Evolutionary conservation across 2,329 filamentous ascomycete species (phyloP).

Genomic region (Chlorencoelia australis): DNA sequence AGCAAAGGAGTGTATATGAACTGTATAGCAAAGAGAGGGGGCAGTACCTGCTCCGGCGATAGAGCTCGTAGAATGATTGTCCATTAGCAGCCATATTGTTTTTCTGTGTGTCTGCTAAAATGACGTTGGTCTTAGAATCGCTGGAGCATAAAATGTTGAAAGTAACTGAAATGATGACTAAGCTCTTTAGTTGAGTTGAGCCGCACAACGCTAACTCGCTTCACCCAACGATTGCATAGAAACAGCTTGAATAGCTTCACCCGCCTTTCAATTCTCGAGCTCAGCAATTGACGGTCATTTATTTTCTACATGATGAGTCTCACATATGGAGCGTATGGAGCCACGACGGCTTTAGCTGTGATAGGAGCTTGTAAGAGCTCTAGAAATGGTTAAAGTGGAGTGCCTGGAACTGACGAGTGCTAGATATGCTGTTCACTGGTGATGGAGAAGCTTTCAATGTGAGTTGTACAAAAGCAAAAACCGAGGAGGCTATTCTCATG

Average conservation of each 20-base stretch:
- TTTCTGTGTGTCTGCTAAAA: conserved; percentile 6
- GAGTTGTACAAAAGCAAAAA: conserved; percentile 22
- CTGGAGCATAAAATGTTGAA: too few species aligned
- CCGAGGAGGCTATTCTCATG: background rate
- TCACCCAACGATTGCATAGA: conserved; percentile 3
- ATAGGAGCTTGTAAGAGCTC: conserved; percentile 70
- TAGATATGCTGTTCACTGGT: conserved; percentile 98
- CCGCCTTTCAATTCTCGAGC: too few species aligned
- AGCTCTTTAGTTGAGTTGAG: too few species aligned
- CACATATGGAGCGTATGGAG: conserved; percentile 58
- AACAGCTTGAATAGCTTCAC: too few species aligned
- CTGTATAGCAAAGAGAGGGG: conserved; percentile 24
- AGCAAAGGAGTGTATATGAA: conserved; percentile 19
- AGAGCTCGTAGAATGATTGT: conserved; percentile 81
- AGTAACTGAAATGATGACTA: too few species aligned
- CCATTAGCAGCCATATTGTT: conserved; percentile 38
- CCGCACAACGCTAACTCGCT: conserved; percentile 3
- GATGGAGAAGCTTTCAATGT: conserved; percentile 95
- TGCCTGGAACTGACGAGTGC: conserved; percentile 19
- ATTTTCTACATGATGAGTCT: conserved; percentile 52
- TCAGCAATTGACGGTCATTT: conserved; percentile 11
- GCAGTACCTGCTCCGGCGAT: conserved; percentile 89
- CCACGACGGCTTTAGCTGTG: conserved; percentile 57
- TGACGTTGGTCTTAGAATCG: too few species aligned
- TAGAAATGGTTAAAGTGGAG: conserved; percentile 5